Evolutionary conservation across 768 basidiomycete genomes (phyloP).

Genomic region (Inosperma sp.): DNA sequence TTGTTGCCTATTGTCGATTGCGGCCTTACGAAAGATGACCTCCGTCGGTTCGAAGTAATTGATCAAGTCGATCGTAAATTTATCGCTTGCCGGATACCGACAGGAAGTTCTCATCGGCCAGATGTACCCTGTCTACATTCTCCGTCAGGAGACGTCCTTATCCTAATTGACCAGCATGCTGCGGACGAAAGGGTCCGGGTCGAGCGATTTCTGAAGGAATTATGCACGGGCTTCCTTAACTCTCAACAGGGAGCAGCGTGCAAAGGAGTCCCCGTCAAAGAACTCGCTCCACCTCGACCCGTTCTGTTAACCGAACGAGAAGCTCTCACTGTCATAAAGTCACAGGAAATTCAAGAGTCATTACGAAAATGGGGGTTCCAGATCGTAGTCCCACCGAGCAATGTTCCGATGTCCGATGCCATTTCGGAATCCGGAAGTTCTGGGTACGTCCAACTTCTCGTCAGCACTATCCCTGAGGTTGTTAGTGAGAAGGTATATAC

Average conservation of each 20-base stretch:
- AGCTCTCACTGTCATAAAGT: constrained; percentile 43
- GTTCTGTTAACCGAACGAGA: constrained; percentile 68
- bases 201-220: constrained; percentile 68
- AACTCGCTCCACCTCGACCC: constrained; percentile 50
- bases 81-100: constrained; percentile 61
- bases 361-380: constrained; percentile 69
- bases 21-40: constrained; percentile 38
- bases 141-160: constrained; percentile 32
- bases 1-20: constrained; percentile 14
- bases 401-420: constrained; percentile 21
- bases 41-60: constrained; percentile 57
- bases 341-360: constrained; percentile 38
- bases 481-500: constrained; percentile 64
- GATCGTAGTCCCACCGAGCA: constrained; percentile 39
- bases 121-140: constrained; percentile 8
- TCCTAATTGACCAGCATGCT: constrained; percentile 95
- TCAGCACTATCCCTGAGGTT: constrained; percentile 62
- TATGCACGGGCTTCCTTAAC: constrained; percentile 67
- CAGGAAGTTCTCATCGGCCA: background rate
- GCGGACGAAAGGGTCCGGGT: constrained; percentile 96
- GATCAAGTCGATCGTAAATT: constrained; percentile 91
- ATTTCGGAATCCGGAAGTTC: constrained; percentile 30
- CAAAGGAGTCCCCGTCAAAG: constrained; percentile 32
- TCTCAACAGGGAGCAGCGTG: constrained; percentile 31
- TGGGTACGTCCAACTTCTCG: constrained; percentile 61